These are phyloP conservation scores for Emericellopsis terricola DNA, from an alignment of 495 filamentous ascomycete species.

Conservation along the genomic window DNA sequence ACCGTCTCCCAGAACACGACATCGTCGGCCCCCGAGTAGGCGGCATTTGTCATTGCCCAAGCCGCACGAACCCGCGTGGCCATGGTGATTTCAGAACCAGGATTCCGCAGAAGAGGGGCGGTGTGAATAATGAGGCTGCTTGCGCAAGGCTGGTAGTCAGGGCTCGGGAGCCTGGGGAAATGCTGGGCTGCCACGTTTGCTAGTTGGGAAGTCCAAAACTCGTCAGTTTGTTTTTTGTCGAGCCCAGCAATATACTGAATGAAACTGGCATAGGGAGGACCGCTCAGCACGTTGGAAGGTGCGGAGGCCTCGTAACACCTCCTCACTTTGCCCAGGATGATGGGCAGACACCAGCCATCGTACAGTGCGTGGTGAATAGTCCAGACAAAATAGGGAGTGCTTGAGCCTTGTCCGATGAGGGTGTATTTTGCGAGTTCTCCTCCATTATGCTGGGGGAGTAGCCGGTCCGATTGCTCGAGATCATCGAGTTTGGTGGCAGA, in stretches of 20 bases:
- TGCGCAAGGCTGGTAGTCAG: not conserved
- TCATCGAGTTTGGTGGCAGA: too few relatives aligned
- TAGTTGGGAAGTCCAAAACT: not conserved
- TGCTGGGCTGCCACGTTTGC: not conserved
- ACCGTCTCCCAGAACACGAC: constrained; percentile 43
- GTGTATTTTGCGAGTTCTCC: too few relatives aligned
- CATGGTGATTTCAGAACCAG: constrained; percentile 31
- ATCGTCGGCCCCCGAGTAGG: constrained; percentile 24
- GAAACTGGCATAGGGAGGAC: too few relatives aligned
- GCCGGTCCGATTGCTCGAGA: too few relatives aligned
- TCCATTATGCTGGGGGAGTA: too few relatives aligned
- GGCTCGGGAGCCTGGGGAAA: not conserved
- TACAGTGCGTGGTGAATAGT: constrained; percentile 47
- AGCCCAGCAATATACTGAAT: not conserved
- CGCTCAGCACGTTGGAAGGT: not conserved
- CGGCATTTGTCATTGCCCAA: constrained; percentile 41
- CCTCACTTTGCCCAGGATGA: constrained; percentile 4
- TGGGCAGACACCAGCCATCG: constrained; percentile 40
- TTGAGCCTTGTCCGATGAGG: too few relatives aligned
- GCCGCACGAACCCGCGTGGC: constrained; percentile 38
- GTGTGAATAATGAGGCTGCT: not conserved
- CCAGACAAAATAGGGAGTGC: constrained; percentile 33
- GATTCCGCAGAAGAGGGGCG: not conserved
- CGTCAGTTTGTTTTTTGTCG: not conserved
- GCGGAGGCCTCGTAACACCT: not conserved